Evolutionary conservation across 805 yeast genomes (phyloP), one percentile per base, ranked within the genome.

Genomic region (Kurtzmaniella cleridarum): DNA sequence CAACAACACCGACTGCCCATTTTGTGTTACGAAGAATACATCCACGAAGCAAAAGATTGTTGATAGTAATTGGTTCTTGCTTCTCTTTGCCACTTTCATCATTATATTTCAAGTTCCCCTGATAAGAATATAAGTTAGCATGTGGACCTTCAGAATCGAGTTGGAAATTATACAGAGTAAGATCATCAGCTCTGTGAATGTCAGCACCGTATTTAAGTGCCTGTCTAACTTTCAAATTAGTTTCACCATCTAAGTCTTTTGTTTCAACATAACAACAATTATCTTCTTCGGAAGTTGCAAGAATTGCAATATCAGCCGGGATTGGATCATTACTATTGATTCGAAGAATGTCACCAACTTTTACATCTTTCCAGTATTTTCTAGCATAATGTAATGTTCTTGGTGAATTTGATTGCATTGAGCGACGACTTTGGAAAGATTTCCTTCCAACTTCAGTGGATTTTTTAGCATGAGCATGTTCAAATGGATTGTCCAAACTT

Each of bases 91-190:
- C 47, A 7, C 16, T 41, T 41, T 18, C 44, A 11, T 33, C 33
- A 4, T 39, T 44, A 14, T 64, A 64, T 14, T 39, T 45, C 23
- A 82, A 51, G 48, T 79, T 81, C 46, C 93, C 95, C 55, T 83
- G 85, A 51, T 84, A 85, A 31, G 80, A 72, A 57, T 85, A 85
- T 46, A 85, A 64, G 54, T 83, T 84, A 1, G 89, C 75, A 57
- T 84, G 88, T 12, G 95, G 95, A 6, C 89, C 91, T 62, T 85
- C 93, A 64, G 84, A 76, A 48, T 84, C 87, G n/a, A 84, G 62
- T 75, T 82, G 76, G 48, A 83, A 83, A 45, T 69, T 71, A 38
- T 76, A 62, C 26, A 47, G 36, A 30, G 54, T 48, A 32, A 66
- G 50, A 42, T 67, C 71, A 40, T 64, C 67, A 5, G 72, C 72